A percentile compares a stretch with the other conserved stretches of the same genome.
phyloP scores from a whole-genome alignment of 495 filamentous ascomycete species.

The Aspergillus carlsbadensis region DNA sequence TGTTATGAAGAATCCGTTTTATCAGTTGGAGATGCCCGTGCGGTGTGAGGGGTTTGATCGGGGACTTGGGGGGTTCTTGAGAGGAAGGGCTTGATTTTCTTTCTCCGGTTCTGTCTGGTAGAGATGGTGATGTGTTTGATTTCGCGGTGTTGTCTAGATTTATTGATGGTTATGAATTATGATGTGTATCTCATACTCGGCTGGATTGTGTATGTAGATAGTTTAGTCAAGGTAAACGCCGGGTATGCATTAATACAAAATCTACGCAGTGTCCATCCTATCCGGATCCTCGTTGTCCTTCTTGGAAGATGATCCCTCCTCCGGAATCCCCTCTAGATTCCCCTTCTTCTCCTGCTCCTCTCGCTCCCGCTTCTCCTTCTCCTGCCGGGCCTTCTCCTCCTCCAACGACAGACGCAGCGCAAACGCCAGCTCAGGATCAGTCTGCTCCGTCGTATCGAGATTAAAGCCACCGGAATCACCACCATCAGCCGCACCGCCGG shows the following conservation, averaged over 20 bases:
- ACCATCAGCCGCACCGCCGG: slow-evolving; percentile 50
- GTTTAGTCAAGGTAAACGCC: slow-evolving; percentile 31
- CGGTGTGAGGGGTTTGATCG: slow-evolving; percentile 93
- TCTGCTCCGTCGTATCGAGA: slow-evolving; percentile 56
- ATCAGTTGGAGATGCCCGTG: slow-evolving; percentile 95
- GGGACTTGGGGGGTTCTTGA: slow-evolving; percentile 58
- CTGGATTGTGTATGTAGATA: neutral
- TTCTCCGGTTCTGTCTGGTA: no score
- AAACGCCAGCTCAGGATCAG: slow-evolving; percentile 88
- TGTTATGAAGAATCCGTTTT: slow-evolving; percentile 99
- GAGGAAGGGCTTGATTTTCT: slow-evolving; percentile 33
- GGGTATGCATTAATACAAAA: slow-evolving; percentile 44
- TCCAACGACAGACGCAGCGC: slow-evolving; percentile 98
- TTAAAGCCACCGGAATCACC: slow-evolving; percentile 70
- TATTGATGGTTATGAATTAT: neutral
- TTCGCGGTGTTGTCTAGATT: neutral
- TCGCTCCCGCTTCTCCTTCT: slow-evolving; percentile 74
- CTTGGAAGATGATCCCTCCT: slow-evolving; percentile 67
- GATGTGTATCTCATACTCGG: neutral
- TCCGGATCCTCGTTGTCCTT: slow-evolving; percentile 65
- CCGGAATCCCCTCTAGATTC: slow-evolving; percentile 75
- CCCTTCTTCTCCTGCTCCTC: slow-evolving; percentile 70
- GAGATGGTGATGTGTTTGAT: slow-evolving; percentile 3
- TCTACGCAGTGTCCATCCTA: slow-evolving; percentile 67
- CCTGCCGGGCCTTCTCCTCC: slow-evolving; percentile 91